These are phyloP conservation scores for Prinsepia uniflora DNA, from an alignment of 306 rosid genomes.

Conservation along the genomic window DNA sequence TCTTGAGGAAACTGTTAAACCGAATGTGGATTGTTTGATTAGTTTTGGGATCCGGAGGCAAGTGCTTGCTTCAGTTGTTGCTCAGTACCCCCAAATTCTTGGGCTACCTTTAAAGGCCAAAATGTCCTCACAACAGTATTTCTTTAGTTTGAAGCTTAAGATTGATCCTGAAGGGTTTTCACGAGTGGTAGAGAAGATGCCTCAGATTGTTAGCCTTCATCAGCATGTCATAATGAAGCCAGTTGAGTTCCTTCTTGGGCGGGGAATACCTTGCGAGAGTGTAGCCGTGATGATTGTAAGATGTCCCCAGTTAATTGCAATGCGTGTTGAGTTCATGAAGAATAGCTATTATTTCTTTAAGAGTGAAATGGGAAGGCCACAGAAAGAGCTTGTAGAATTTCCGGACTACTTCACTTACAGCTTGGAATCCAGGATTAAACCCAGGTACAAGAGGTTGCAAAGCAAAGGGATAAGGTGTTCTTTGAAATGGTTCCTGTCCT, in stretches of 20 bases:
- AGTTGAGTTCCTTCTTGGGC: slow-evolving; percentile 65
- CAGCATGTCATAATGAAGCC: slow-evolving; percentile 81
- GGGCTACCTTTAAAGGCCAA: slow-evolving; percentile 88
- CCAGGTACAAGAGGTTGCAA: slow-evolving; percentile 65
- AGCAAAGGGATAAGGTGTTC: slow-evolving; percentile 74
- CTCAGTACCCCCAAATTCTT: slow-evolving; percentile 77
- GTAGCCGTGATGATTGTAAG: slow-evolving; percentile 68
- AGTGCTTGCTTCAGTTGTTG: slow-evolving; percentile 54
- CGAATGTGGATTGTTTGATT: slow-evolving; percentile 76
- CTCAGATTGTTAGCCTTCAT: slow-evolving; percentile 81
- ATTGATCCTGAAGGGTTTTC: slow-evolving; percentile 82
- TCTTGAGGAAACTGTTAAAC: slow-evolving; percentile 73
- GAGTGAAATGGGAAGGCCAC: slow-evolving; percentile 81
- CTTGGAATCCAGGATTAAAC: slow-evolving; percentile 88
- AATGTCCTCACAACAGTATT: slow-evolving; percentile 73
- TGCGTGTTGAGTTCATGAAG: slow-evolving; percentile 77
- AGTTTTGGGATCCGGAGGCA: slow-evolving; percentile 77
- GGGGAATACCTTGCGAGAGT: slow-evolving; percentile 48
- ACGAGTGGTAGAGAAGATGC: slow-evolving; percentile 79
- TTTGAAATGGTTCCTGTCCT: slow-evolving; percentile 81
- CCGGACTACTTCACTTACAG: slow-evolving; percentile 93
- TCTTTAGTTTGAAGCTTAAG: slow-evolving; percentile 85
- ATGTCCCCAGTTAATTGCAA: slow-evolving; percentile 75
- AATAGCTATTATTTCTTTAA: slow-evolving; percentile 76
- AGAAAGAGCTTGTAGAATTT: slow-evolving; percentile 74